Conservation (phyloP, 2,329 filamentous ascomycete species). For the Fusarium transvaalense region DNA sequence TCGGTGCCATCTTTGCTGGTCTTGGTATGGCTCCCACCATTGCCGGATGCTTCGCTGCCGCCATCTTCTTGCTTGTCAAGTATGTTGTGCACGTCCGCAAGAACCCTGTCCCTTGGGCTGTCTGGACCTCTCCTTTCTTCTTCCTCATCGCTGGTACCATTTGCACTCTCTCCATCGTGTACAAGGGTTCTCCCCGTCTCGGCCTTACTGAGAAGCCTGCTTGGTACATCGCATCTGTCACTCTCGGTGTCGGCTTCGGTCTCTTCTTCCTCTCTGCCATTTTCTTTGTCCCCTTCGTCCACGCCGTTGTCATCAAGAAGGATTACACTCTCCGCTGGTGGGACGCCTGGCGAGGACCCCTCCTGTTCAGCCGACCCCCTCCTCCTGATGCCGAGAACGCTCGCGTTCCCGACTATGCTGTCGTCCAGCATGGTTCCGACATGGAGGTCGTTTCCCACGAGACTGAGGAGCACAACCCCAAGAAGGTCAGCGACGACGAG, state of each 20-base stretch:
- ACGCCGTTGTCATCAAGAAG: constrained; percentile 76
- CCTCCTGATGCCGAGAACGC: constrained; percentile 66
- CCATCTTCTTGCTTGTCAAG: constrained; percentile 76
- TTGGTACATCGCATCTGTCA: constrained; percentile 76
- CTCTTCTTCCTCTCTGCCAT: constrained; percentile 70
- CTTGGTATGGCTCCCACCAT: constrained; percentile 78
- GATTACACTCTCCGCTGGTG: constrained; percentile 75
- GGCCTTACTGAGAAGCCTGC: constrained; percentile 63
- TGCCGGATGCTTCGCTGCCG: constrained; percentile 72
- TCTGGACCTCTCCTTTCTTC: constrained; percentile 80
- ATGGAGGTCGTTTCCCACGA: constrained; percentile 50
- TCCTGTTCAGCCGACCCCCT: constrained; percentile 71
- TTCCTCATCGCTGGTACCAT: constrained; percentile 81
- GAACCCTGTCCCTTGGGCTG: constrained; percentile 78
- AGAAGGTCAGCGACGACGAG: constrained; percentile 48
- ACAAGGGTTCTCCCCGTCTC: constrained; percentile 77
- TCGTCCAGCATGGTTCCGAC: constrained; percentile 75
- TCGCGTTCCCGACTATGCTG: constrained; percentile 79
- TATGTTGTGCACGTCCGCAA: constrained; percentile 76
- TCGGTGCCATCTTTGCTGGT: constrained; percentile 79
- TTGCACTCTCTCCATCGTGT: constrained; percentile 82
- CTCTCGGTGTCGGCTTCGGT: constrained; percentile 72
- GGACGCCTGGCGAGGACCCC: constrained; percentile 71
- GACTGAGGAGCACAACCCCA: constrained; percentile 33
- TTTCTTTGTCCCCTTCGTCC: constrained; percentile 80